Conservation (phyloP, 2,329 filamentous ascomycete species). For the Hypoxylon sp. region DNA sequence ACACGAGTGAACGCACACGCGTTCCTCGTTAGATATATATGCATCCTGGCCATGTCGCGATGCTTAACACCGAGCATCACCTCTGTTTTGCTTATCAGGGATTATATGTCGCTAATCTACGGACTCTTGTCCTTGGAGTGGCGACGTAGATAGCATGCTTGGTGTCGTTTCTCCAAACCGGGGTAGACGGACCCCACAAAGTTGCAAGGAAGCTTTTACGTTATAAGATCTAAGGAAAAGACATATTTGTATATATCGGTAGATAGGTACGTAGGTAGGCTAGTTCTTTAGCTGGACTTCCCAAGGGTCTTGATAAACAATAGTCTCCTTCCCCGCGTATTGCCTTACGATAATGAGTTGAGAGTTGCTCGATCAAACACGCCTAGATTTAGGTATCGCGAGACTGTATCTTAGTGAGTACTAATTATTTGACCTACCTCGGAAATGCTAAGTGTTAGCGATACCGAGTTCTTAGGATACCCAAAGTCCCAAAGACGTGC, state of each 20-base stretch:
- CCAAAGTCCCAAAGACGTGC: background rate
- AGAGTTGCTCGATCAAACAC: background rate
- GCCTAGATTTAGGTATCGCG: background rate
- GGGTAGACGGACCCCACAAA: conserved; percentile 30
- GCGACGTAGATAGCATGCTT: conserved; percentile 11
- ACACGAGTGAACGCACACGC: background rate
- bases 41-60: conserved; percentile 16
- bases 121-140: conserved; percentile 11
- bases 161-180: conserved; percentile 15
- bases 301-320: too few relatives aligned
- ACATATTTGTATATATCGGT: conserved; percentile 6
- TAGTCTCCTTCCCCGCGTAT: background rate
- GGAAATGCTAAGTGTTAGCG: conserved; percentile 31
- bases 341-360: conserved; percentile 4
- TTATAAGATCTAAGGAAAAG: conserved; percentile 14
- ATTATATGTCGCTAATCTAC: conserved; percentile 26
- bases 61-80: conserved; percentile 13
- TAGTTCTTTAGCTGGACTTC: too few relatives aligned
- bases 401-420: too few relatives aligned
- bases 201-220: conserved; percentile 12
- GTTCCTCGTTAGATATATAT: conserved; percentile 23
- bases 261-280: too few relatives aligned
- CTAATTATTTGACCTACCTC: too few relatives aligned
- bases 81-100: conserved; percentile 19
- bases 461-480: conserved; percentile 15